A percentile compares a stretch with the other conserved stretches of the same genome.
Conservation (phyloP, 345 rosid species). For the Sonneratia caseolaris region DNA sequence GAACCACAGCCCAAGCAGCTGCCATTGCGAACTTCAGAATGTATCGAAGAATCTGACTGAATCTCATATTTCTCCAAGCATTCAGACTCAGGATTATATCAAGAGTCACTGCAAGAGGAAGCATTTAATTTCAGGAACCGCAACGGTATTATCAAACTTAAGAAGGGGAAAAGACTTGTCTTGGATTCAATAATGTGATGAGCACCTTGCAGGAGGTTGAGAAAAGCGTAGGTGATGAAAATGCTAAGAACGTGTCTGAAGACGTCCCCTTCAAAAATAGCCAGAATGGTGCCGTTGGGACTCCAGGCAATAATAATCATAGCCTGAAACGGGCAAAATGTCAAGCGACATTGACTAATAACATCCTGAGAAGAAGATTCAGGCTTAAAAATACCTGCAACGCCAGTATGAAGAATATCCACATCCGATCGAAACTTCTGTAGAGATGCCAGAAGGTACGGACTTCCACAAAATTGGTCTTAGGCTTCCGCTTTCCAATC, state of each 20-base stretch:
- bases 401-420: conserved; percentile 84
- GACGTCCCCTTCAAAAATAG: conserved; percentile 51
- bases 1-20: conserved; percentile 70
- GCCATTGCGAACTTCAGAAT: conserved; percentile 68
- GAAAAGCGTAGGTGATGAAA: conserved; percentile 82
- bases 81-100: conserved; percentile 71
- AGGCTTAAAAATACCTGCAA: conserved; percentile 50
- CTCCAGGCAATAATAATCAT: conserved; percentile 87
- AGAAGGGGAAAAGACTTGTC: not conserved
- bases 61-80: conserved; percentile 82
- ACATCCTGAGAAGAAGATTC: conserved; percentile 8
- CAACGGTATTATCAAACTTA: not conserved
- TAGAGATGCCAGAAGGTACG: conserved; percentile 92
- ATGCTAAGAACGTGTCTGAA: conserved; percentile 61
- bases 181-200: rapidly evolving
- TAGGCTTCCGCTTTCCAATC: conserved; percentile 57
- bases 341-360: conserved; percentile 1
- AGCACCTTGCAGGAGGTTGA: conserved; percentile 74
- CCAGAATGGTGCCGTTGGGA: conserved; percentile 56
- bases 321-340: conserved; percentile 41
- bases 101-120: conserved; percentile 47
- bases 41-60: conserved; percentile 68
- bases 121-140: not conserved
- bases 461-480: conserved; percentile 96
- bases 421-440: conserved; percentile 95